Base-by-base conservation (phyloP, 192 early-diverging fungal genomes). In the Lobosporangium transversale region DNA sequence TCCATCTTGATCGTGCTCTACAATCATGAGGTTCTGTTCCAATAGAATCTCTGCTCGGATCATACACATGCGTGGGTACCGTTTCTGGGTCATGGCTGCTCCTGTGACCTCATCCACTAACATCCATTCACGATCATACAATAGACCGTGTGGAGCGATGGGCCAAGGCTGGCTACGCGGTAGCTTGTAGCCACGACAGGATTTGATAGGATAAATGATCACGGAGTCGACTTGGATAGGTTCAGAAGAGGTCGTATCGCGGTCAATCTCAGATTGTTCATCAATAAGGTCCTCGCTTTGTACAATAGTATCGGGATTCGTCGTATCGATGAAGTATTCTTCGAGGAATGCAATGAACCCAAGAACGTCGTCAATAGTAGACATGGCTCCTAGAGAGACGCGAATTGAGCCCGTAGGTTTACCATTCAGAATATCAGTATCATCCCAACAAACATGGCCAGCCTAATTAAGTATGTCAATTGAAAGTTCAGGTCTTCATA, bases 371-470 rank as follows among this genome's bases (percentile, higher is more conserved):
- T 82, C 79, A 27, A 83, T 63, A 26, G 86, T 87, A 9, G 89
- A 85, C 76, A 86, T 87, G 26, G 88, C 85, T 23, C 93, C 94
- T 62, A 96, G 88, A 0, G 94, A 96, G 11, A 95, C 80, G 3
- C 94, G 88, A 37, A 95, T 53, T 1, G 89, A 80, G 3, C 93
- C 93, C 0, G 90, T 85, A 12, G 90, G 91, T 53, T 83, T 85
- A 9, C 85, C 89, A 17, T 90, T 84, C 30, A 93, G 37, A 49
- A 95, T 62, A 65, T 96, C 94, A 11, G 84, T 66, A 24, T 89
- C 87, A 44, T 94, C 93, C 40, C 91, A 88, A 53, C 93, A 96
- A 7, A 85, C 81, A 69, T 88, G 84, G 1, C 93, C 93, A 57
- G 62, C 62, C 84, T 85, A 73, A 3, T n/a, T n/a, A n/a, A n/a